Evolutionary conservation across 805 yeast genomes (phyloP), one percentile per base, ranked within the genome.

Genomic region (Scheffersomyces amazonensis): DNA sequence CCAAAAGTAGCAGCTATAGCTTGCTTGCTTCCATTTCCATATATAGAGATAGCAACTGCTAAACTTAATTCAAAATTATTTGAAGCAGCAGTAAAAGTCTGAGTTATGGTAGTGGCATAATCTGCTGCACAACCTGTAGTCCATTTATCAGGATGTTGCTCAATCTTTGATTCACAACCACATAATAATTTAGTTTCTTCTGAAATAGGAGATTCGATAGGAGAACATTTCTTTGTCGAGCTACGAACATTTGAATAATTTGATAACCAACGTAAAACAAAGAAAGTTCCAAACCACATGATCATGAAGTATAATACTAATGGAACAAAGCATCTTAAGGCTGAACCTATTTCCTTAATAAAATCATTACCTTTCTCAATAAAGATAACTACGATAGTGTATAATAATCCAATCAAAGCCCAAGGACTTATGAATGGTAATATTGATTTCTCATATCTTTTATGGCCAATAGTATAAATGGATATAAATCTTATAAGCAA

Each of bases 1-100:
- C 82, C 83, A 50, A 77, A 73, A 0, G 82, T 76, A 2, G 82
- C 75, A 4, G 83, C 83, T 30, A 78, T 64, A 1, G 81, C 71
- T 48, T 76, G 71, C 36, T 72, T 65, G 40, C 78, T 69, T 1
- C 72, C 74, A 19, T 66, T 56, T 0, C 83, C 83, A 54, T 74
- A 78, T 10, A 75, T 45, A 0, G 80, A 66, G 5, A 73, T 68
- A 1, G 80, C 75, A 15, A 78, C 69, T 3, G 83, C 80, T 25
- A 78, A 56, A 40, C 79, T 73, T 31, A 77, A 59, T 50, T 24
- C 27, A 47, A 78, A 78, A 50, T 78, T 78, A 50, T 78, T 78
- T 4, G 79, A 72, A 1, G 81, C 74, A 11, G 81, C 79, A 3
- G 81, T 75, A 47, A 78, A 77, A 9, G 75, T 60, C 44, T 77